Conservation (phyloP, 805 yeast genomes). For the Spathaspora passalidarum region DNA sequence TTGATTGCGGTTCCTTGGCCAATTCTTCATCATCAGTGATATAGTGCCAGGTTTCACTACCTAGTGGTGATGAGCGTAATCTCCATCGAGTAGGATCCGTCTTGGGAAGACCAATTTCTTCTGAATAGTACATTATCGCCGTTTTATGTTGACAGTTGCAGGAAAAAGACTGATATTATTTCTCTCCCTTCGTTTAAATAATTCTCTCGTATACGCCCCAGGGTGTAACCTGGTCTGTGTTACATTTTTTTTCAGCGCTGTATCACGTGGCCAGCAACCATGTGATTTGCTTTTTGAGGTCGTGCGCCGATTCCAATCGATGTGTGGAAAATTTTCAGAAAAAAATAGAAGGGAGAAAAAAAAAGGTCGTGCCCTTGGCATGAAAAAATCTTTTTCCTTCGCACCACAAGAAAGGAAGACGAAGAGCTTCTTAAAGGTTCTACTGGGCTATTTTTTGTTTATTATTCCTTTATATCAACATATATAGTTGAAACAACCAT, state of each 20-base stretch:
- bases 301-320: not conserved
- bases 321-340: not conserved
- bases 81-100: constrained; percentile 80
- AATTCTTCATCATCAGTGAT: constrained; percentile 34
- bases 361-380: not conserved
- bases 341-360: not conserved
- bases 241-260: not conserved
- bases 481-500: not conserved
- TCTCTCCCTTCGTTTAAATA: too few species aligned
- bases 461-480: not conserved
- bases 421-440: not conserved
- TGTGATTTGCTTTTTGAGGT: not conserved
- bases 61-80: constrained; percentile 62
- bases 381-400: not conserved
- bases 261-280: not conserved
- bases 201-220: not conserved
- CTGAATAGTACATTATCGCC: constrained; percentile 54
- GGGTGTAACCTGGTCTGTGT: not conserved
- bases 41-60: constrained; percentile 82
- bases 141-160: too few species aligned
- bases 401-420: not conserved
- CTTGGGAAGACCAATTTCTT: constrained; percentile 57
- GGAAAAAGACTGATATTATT: too few species aligned
- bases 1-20: constrained; percentile 46
- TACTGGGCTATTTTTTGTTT: not conserved